Base-by-base conservation (phyloP, 129 eudicot genomes). In the Flaveria bidentis region DNA sequence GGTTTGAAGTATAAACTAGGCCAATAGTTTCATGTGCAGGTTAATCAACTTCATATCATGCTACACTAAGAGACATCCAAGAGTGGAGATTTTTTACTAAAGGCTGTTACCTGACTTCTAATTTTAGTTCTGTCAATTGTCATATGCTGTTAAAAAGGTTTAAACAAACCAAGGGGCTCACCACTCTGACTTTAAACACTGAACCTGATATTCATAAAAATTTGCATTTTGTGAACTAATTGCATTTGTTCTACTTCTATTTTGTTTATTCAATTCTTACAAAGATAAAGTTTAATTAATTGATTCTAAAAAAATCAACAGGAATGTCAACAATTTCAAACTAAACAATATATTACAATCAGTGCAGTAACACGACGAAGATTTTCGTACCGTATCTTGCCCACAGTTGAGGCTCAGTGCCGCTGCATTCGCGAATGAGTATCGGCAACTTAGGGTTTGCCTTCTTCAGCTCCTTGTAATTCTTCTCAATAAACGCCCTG, bases 391-490 rank as follows among this genome's bases (percentile, higher is more conserved):
- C 97, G 76, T 85, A 93, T 88, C 98, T 85, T 1, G 98, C 98
- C 98, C 98, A 93, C 7, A 93, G 87, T 85, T 93, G 98, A 82
- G 98, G 98, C 75, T 88, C 91, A 74, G 89, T 82, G 3, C 90
- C 90, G 55, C 88, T 81, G 67, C 90, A 85, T 64, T 93, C 98
- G 51, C 98, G 98, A 78, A 93, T 93, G 80, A 93, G 58, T 17
- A 93, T 93, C 0, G 98, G 98, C 36, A 93, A 79, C 78, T 82
- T 93, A 75, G 98, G 98, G 83, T 93, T 93, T 44, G 87, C 80
- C 45, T 84, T 83, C 88, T 93, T 93, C 78, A 93, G 80, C 71
- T 88, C 98, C 87, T 82, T 90, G 85, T 88, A 93, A 77, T 93
- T 87, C 78, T 88, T 93, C 87, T 93, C 96, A 58, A 93, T 78